A percentile compares a stretch with the other conserved stretches of the same genome.
These are phyloP conservation scores for Ophiostoma quercus DNA, from an alignment of 2,329 filamentous ascomycete genomes.

Conservation along the genomic window DNA sequence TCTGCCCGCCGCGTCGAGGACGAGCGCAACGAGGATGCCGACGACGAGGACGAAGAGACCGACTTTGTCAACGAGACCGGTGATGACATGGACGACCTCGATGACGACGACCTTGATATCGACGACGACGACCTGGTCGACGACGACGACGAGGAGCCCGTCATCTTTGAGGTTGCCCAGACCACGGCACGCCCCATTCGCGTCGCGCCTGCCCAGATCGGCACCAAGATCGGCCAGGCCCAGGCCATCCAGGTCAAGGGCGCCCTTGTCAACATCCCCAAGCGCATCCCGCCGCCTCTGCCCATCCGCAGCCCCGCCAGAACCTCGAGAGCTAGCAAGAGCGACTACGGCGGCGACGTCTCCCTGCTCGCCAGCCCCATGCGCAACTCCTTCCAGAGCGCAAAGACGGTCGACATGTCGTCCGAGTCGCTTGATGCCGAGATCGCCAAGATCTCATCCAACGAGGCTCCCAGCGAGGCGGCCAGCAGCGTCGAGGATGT, in stretches of 20 bases:
- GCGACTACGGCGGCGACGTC: constrained; percentile 57
- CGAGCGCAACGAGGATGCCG: constrained; percentile 35
- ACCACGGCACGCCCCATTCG: constrained; percentile 52
- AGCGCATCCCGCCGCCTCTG: constrained; percentile 69
- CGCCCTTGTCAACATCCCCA: constrained; percentile 78
- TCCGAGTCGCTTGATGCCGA: constrained; percentile 7
- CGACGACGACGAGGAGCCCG: constrained; percentile 55
- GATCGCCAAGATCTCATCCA: neutral
- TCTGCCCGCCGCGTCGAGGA: constrained; percentile 25
- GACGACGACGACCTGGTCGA: constrained; percentile 44
- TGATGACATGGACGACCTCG: constrained; percentile 33
- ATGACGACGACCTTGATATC: constrained; percentile 34
- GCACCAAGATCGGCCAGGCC: constrained; percentile 53
- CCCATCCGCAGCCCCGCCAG: constrained; percentile 71
- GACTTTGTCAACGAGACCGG: constrained; percentile 39
- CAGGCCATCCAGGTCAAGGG: constrained; percentile 63
- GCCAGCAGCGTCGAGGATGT: too few species aligned
- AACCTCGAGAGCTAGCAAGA: constrained; percentile 46
- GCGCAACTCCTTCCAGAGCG: constrained; percentile 43
- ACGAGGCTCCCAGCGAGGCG: neutral
- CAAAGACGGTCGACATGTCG: neutral
- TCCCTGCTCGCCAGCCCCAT: constrained; percentile 47
- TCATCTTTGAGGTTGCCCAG: constrained; percentile 63
- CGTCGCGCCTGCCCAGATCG: constrained; percentile 58
- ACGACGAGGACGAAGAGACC: constrained; percentile 45